phyloP scores from a whole-genome alignment of 2,329 filamentous ascomycete species.

The Pseudogymnoascus sp. region DNA sequence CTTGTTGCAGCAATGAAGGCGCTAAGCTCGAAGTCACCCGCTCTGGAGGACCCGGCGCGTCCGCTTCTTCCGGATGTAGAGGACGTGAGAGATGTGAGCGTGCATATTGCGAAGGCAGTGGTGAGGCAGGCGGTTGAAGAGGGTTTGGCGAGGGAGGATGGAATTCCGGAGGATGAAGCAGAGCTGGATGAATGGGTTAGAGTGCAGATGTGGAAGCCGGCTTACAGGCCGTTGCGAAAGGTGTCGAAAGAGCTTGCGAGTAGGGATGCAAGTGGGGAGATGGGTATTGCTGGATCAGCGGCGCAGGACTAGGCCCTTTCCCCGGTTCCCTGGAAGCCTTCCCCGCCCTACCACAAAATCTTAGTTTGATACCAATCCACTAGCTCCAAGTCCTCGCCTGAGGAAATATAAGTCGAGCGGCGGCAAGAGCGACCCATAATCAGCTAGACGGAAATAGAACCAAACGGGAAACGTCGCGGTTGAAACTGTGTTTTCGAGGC shows the following conservation, averaged over 20 bases:
- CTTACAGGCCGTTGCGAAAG: conserved; percentile 55
- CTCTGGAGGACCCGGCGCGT: conserved; percentile 52
- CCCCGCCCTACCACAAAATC: neutral
- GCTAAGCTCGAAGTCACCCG: conserved; percentile 63
- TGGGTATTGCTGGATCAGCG: conserved; percentile 35
- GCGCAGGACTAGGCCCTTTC: neutral
- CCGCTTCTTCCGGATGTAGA: conserved; percentile 70
- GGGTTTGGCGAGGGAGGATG: conserved; percentile 53
- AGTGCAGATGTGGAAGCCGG: conserved; percentile 73
- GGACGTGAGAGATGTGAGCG: conserved; percentile 65
- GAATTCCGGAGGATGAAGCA: conserved; percentile 47
- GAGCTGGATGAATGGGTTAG: conserved; percentile 50
- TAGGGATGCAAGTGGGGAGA: conserved; percentile 50
- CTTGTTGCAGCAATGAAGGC: conserved; percentile 71
- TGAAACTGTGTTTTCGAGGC: neutral
- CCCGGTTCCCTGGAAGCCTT: no score
- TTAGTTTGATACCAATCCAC: neutral
- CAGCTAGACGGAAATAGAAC: neutral
- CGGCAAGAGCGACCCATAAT: no score
- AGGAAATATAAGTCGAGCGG: neutral
- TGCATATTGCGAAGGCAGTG: conserved; percentile 67
- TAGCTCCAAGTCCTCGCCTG: neutral
- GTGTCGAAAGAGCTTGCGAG: conserved; percentile 45
- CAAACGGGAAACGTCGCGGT: neutral
- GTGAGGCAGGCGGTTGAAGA: conserved; percentile 65